A percentile compares a stretch with the other conserved stretches of the same genome.
Evolutionary conservation across 1,284 basidiomycete species (phyloP).

Genomic region (Rhodotorula sp.): DNA sequence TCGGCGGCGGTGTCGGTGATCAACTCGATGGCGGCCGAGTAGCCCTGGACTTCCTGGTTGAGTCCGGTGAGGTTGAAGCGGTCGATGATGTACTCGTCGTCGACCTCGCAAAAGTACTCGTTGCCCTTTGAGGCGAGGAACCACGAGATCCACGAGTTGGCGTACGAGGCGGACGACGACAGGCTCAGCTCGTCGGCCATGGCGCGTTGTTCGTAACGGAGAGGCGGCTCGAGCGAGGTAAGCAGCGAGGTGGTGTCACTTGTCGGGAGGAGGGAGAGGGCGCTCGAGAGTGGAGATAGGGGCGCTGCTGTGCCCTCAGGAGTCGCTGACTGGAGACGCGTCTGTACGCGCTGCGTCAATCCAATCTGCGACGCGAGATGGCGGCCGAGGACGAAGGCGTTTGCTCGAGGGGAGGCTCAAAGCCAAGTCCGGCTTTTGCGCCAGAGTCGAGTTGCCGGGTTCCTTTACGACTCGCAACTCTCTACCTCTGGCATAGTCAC

Average conservation of each 20-base stretch:
- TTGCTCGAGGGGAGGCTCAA: too few relatives aligned
- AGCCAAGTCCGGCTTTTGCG: too few relatives aligned
- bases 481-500: too few relatives aligned
- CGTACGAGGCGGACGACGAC: constrained; percentile 44
- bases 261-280: too few relatives aligned
- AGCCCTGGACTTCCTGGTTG: constrained; percentile 94
- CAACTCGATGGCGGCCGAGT: constrained; percentile 86
- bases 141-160: constrained; percentile 58
- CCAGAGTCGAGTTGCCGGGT: too few relatives aligned
- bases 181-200: constrained; percentile 43
- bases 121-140: constrained; percentile 82
- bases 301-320: too few relatives aligned
- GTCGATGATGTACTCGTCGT: constrained; percentile 98
- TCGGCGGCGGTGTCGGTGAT: constrained; percentile 76
- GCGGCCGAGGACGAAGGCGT: not conserved
- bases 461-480: too few relatives aligned
- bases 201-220: not conserved
- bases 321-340: too few relatives aligned
- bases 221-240: not conserved
- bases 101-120: constrained; percentile 99
- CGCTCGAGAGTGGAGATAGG: too few relatives aligned
- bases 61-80: constrained; percentile 96
- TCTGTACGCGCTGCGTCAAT: too few relatives aligned
- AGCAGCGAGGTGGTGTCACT: too few relatives aligned
- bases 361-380: too few relatives aligned